Base-by-base conservation (phyloP, 306 rosid genomes). In the Sicyos edulis region DNA sequence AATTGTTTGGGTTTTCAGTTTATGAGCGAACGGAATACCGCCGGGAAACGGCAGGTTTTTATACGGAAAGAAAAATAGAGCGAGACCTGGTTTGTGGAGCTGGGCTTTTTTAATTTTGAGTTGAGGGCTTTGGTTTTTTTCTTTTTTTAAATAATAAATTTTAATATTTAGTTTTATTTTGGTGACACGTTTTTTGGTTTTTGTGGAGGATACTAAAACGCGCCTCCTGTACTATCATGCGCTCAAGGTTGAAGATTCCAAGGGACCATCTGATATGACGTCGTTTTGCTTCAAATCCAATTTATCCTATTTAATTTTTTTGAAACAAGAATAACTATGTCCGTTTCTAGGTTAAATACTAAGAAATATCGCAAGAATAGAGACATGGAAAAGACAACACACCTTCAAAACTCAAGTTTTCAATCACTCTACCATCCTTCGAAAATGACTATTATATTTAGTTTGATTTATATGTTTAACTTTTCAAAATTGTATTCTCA, bases 31-130 rank as follows among this genome's bases (percentile, higher is more conserved):
- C 61, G 60, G 69, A 77, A 73, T 63, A 56, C 74, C 88, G 83
- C 90, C 92, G 86, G 88, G 82, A 78, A 86, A 80, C 73, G 71
- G 19, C 78, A 72, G 29, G 79, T 60, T 82, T 89, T 78, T 86
- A 83, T 79, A 80, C 7, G 21, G 72, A 76, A 40, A 40, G 1
- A 76, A 40, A 40, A 6, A 40, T 3, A 32, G 2, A 21, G n/a
- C 22, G 64, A 24, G 22, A 8, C 49, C 49, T 74, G 72, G 71
- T 32, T 61, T 61, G 65, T 29, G 29, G 54, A 53, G 71, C 9
- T 13, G 57, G 54, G 54, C 71, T 13, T 66, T 37, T 78, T 76
- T 17, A 44, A 65, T 47, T 47, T 44, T 65, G 0, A 11, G 17
- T 63, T 34, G 21, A 60, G 67, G 70, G 53, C 53, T 65, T 40